Conservation (phyloP, 768 basidiomycete genomes). For the Auricularia sp. region DNA sequence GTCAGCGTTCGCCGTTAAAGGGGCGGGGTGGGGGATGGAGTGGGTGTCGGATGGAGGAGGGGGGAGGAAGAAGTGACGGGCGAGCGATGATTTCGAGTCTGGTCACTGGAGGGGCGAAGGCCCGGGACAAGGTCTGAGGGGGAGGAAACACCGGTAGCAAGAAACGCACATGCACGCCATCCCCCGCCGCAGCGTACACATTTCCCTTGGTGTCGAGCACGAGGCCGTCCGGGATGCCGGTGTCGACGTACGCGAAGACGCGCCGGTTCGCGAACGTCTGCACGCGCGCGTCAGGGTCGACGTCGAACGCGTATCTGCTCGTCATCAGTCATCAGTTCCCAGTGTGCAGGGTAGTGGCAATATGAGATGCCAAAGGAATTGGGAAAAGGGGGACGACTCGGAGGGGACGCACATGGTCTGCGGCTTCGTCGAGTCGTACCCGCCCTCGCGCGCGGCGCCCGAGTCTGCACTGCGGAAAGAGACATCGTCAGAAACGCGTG, state of each 20-base stretch:
- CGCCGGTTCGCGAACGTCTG: slow-evolving; percentile 49
- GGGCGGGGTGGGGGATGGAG: no score
- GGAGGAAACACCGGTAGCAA: not conserved
- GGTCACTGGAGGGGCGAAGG: no score
- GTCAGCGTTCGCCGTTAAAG: not conserved
- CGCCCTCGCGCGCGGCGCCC: slow-evolving; percentile 11
- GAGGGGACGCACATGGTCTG: slow-evolving; percentile 38
- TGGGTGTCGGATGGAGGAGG: no score
- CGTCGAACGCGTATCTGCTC: slow-evolving; percentile 48
- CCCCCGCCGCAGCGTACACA: slow-evolving; percentile 58
- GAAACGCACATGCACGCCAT: slow-evolving; percentile 47
- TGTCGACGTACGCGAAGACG: slow-evolving; percentile 55
- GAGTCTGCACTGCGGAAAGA: slow-evolving; percentile 3
- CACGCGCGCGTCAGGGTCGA: slow-evolving; percentile 34
- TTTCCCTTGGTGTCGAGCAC: slow-evolving; percentile 56
- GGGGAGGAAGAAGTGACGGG: no score
- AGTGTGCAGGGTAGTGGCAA: not conserved
- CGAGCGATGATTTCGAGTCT: no score
- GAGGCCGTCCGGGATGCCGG: slow-evolving; percentile 58
- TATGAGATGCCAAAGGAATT: not conserved
- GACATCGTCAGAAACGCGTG: not conserved
- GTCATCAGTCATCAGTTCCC: no score
- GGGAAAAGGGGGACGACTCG: no score
- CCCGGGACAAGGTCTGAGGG: no score
- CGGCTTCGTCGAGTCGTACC: slow-evolving; percentile 46